These are phyloP conservation scores for Coelastrella sp. DNA, from an alignment of 139 green algal genomes.

Conservation along the genomic window DNA sequence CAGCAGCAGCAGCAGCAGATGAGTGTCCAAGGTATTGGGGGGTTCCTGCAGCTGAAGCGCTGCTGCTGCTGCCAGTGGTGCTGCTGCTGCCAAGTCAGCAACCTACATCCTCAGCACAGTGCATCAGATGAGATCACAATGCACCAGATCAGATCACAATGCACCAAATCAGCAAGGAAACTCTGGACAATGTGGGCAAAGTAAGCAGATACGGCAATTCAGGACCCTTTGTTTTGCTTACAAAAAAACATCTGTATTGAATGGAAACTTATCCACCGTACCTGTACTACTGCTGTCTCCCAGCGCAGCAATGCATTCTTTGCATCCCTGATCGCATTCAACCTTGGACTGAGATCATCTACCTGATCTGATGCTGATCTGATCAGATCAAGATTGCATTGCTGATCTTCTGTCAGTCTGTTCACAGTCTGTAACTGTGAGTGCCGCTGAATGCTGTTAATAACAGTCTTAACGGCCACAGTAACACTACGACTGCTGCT, in stretches of 20 bases:
- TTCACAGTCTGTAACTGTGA: neutral
- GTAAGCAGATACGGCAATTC: too few species aligned
- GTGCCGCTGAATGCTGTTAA: neutral
- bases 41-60: conserved; percentile 21
- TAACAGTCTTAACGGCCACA: neutral
- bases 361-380: neutral
- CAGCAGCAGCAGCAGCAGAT: conserved; percentile 11
- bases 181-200: too few species aligned
- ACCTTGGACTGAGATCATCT: neutral
- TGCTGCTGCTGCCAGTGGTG: conserved; percentile 10
- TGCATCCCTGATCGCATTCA: conserved; percentile 1
- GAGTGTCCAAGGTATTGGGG: neutral
- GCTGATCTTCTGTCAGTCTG: conserved; percentile 4
- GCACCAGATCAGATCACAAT: too few species aligned
- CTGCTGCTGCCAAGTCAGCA: conserved; percentile 13
- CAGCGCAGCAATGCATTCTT: neutral
- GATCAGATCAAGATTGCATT: neutral
- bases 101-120: too few species aligned
- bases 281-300: conserved; percentile 21
- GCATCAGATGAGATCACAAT: too few species aligned
- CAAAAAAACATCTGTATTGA: too few species aligned
- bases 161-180: too few species aligned
- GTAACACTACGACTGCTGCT: conserved; percentile 11
- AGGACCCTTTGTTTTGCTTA: too few species aligned
- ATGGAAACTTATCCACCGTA: neutral